These are phyloP conservation scores for Corniculantispora saksenae DNA, from an alignment of 2,329 filamentous ascomycete species.

Conservation along the genomic window DNA sequence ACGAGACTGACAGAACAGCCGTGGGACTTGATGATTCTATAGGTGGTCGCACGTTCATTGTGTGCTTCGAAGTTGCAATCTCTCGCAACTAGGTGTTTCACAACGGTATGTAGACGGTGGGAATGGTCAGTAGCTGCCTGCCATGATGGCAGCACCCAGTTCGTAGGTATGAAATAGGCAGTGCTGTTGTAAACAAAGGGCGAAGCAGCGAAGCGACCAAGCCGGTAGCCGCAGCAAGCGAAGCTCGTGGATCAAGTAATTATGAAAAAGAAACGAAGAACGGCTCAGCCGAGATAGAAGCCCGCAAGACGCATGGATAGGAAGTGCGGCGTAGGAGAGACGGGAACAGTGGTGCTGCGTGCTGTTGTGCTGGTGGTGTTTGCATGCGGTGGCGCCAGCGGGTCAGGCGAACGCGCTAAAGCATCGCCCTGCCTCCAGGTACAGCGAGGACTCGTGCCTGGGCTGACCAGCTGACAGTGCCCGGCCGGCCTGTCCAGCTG, in stretches of 20 bases:
- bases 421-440: not conserved
- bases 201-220: not conserved
- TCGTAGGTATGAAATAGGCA: slow-evolving; percentile 3
- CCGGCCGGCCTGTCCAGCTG: not conserved
- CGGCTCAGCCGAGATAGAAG: not conserved
- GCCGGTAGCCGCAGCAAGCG: not conserved
- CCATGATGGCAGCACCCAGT: slow-evolving; percentile 9
- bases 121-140: not conserved
- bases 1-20: slow-evolving; percentile 77
- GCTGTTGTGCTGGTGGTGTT: slow-evolving; percentile 3
- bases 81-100: not conserved
- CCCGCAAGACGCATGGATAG: not conserved
- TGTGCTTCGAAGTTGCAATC: slow-evolving; percentile 23
- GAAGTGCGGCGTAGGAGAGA: slow-evolving; percentile 2
- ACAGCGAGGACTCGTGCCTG: not conserved
- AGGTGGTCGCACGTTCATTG: slow-evolving; percentile 86
- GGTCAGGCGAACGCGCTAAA: slow-evolving; percentile 13
- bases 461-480: not conserved
- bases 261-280: not conserved
- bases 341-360: not conserved
- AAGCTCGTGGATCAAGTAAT: not conserved
- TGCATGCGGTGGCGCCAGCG: slow-evolving; percentile 5
- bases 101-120: not conserved
- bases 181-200: not conserved
- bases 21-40: slow-evolving; percentile 77